Evolutionary conservation across 495 filamentous ascomycete genomes (phyloP), one percentile per base, ranked within the genome.

Genomic region (Podospora sp.): DNA sequence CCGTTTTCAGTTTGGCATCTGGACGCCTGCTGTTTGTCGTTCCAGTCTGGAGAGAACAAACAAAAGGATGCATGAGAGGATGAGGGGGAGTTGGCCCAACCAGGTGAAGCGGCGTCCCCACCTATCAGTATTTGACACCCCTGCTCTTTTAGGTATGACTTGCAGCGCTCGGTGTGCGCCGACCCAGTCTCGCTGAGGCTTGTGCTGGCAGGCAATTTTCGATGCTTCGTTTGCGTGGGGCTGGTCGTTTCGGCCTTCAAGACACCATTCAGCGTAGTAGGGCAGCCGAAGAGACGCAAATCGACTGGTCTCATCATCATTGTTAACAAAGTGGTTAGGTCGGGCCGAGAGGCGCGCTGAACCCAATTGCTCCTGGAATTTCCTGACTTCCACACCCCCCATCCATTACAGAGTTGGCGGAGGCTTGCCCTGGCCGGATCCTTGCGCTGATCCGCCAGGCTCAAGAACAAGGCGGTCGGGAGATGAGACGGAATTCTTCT

Each of bases 401-500:
- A n/a, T n/a, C n/a, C n/a, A n/a, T n/a, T n/a, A 33, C 8, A 3
- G 12, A 46, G 40, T 6, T 46, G 40, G 40, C 9, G 40, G 16
- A 46, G 9, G 40, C 29, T 33, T 33, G 29, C 12, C 49, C 49
- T 18, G 26, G n/a, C 33, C 20, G 18, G 52, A 49, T 65, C 56
- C 40, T 33, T 40, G 63, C 20, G 50, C 52, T 24, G 33, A 61
- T 69, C 25, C n/a, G 21, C 52, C 24, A 11, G 52, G 52, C 40
- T 46, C 40, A 18, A n/a, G 50, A 46, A 62, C 16, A 24, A 22
- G 59, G 16, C 18, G 59, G 49, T 25, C 21, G 46, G 36, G 58
- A 61, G 49, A 64, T 11, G 11, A 29, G 53, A 16, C 9, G 27
- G 65, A 71, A 70, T 65, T 67, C 20, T 73, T 73, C 71, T 73